Evolutionary conservation across 768 basidiomycete genomes (phyloP).

Genomic region (Mrakia gelida): DNA sequence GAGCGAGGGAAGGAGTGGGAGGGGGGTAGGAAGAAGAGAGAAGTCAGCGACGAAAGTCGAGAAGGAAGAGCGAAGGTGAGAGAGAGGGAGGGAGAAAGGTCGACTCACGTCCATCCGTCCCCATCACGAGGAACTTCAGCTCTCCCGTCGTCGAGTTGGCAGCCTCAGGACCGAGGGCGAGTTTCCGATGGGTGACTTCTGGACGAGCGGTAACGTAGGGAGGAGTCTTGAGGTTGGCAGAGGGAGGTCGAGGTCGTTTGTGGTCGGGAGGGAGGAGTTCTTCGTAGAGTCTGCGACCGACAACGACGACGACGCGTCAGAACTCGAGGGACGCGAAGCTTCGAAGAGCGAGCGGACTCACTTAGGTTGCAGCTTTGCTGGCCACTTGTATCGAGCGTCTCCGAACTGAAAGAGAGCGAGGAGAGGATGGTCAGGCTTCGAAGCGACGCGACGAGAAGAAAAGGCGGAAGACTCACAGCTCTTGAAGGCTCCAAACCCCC

Average conservation of each 20-base stretch:
- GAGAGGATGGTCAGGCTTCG: background rate
- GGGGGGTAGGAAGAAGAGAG: background rate
- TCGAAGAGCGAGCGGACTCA: constrained; percentile 55
- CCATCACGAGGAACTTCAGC: constrained; percentile 76
- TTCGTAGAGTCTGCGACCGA: constrained; percentile 51
- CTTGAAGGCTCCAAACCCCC: constrained; percentile 74
- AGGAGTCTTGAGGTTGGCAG: constrained; percentile 72
- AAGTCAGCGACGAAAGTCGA: background rate
- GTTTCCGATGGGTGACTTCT: constrained; percentile 70
- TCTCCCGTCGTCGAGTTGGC: constrained; percentile 34
- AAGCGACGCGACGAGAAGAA: background rate
- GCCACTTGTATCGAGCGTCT: constrained; percentile 74
- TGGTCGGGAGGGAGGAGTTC: constrained; percentile 57
- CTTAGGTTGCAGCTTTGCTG: constrained; percentile 13
- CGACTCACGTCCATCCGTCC: constrained; percentile 61
- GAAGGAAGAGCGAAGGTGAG: background rate
- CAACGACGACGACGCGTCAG: background rate
- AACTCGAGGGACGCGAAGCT: too few relatives aligned
- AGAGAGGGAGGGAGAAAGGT: too few relatives aligned
- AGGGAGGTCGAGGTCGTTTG: constrained; percentile 58
- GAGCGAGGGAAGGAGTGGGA: too few relatives aligned
- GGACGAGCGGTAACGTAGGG: constrained; percentile 87
- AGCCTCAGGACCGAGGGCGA: constrained; percentile 44
- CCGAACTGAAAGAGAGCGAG: constrained; percentile 54
- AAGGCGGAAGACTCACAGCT: constrained; percentile 21